Base-by-base conservation (phyloP, 805 yeast genomes). In the Lipomyces orientalis region DNA sequence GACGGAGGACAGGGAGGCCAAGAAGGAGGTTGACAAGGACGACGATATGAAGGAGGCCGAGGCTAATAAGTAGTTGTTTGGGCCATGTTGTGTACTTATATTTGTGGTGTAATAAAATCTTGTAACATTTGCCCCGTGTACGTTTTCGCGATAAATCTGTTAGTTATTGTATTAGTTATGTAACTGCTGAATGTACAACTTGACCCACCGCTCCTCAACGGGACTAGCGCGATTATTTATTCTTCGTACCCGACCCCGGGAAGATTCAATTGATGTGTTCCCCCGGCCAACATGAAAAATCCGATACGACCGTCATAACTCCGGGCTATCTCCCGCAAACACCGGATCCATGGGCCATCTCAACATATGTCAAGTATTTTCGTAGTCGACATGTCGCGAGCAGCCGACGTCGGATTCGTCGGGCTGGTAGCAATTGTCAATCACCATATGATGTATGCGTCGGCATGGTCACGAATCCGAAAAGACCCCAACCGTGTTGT, bases 21-120 rank as follows among this genome's bases (percentile, higher is more conserved):
- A 61, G 12, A 54, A 54, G 22, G 65, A 54, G 7, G 29, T 52
- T n/a, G 62, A 65, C 2, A 66, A 68, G 37, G 70, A 56, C 7
- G 69, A 57, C 14, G 65, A 63, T 16, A 55, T 37, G 60, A 34
- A 56, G 12, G 62, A 51, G 12, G 55, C 19, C 19, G 55, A 25
- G 55, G n/a, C n/a, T n/a, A 25, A 9, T n/a, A 49, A 19, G 22
- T n/a, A 49, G 54, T 9, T 49, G 54, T n/a, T 22, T 16, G 16
- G 8, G 29, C 9, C 14, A 10, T 49, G 3, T 49, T 16, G 9
- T 52, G 34, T 52, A 31, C 12, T 52, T 52, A 14, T 25, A 52
- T 25, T 8, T 52, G 55, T 25, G 25, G 9, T 9, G 29, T 49
- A 49, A 49, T 39, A 39, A 16, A 16, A 14, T 2, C 2, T 39